Evolutionary conservation across 1,139 yeast genomes (phyloP).

Genomic region (Suhomyces taliae): DNA sequence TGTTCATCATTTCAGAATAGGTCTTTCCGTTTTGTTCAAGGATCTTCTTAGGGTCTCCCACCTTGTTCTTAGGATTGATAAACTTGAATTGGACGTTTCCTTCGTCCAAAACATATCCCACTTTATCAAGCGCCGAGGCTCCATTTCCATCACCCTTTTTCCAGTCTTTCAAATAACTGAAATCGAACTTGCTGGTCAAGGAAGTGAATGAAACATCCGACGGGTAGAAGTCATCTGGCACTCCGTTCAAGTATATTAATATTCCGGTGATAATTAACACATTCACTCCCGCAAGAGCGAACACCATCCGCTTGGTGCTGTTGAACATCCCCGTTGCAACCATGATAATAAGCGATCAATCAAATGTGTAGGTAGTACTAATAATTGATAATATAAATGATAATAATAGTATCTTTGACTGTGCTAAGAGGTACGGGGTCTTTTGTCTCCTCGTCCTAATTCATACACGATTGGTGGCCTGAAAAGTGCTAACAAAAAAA

Average conservation of each 20-base stretch:
- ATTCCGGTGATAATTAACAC: neutral
- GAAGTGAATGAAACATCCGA: constrained; percentile 8
- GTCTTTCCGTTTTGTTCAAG: constrained; percentile 32
- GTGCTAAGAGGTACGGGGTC: too few species aligned
- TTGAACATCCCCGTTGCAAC: neutral
- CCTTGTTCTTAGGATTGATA: constrained; percentile 28
- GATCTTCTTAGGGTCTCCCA: constrained; percentile 30
- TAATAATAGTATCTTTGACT: too few species aligned
- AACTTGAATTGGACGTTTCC: constrained; percentile 38
- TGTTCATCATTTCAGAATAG: constrained; percentile 32
- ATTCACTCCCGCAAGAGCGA: constrained; percentile 1
- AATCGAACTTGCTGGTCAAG: constrained; percentile 15
- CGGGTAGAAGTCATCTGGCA: neutral
- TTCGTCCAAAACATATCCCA: constrained; percentile 16
- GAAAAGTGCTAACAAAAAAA: too few species aligned
- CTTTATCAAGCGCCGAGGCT: neutral
- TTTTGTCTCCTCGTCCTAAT: too few species aligned
- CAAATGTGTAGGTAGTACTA: neutral
- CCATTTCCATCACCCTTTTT: neutral
- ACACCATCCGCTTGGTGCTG: neutral
- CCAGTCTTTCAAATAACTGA: constrained; percentile 8
- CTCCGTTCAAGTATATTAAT: neutral
- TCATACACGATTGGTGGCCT: too few species aligned
- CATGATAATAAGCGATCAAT: neutral
- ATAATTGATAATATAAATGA: too few species aligned